Percentiles rank a stretch among this genome's conserved stretches.
phyloP scores from a whole-genome alignment of 2,329 filamentous ascomycete genomes.

The Colletotrichum falcatum region DNA sequence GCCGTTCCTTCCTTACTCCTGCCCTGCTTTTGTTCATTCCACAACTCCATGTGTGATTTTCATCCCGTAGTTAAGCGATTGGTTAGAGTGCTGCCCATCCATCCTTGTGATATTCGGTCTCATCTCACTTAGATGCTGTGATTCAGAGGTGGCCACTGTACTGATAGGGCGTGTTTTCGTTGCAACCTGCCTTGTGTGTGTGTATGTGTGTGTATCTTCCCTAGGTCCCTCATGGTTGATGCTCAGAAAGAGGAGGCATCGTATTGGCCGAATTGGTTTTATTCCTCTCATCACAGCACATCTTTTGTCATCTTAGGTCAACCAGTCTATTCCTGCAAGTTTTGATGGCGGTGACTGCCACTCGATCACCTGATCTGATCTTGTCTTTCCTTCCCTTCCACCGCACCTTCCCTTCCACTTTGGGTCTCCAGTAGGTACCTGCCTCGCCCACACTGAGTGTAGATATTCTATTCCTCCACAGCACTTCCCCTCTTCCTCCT shows the following conservation, averaged over 20 bases:
- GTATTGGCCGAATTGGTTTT: neutral
- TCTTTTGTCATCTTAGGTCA: neutral
- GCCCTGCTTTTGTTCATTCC: neutral
- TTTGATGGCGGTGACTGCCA: neutral
- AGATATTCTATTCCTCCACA: neutral
- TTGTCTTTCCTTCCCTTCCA: neutral
- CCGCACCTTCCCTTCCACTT: neutral
- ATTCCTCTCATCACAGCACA: neutral
- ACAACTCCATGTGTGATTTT: neutral
- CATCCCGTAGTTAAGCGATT: neutral
- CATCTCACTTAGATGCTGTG: neutral
- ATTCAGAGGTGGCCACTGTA: neutral
- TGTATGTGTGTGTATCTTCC: too few relatives aligned
- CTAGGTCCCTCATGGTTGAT: neutral
- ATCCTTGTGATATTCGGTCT: neutral
- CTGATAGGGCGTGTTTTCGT: too few relatives aligned
- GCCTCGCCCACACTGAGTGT: neutral
- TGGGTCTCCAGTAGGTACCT: neutral
- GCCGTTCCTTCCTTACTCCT: neutral
- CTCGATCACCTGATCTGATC: neutral
- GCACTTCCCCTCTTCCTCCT: neutral
- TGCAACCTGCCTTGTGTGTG: neutral
- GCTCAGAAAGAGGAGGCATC: neutral
- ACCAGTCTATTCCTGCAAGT: neutral
- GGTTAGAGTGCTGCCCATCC: neutral